Conservation (phyloP, 2,329 filamentous ascomycete species). For the Arthroderma sp. region DNA sequence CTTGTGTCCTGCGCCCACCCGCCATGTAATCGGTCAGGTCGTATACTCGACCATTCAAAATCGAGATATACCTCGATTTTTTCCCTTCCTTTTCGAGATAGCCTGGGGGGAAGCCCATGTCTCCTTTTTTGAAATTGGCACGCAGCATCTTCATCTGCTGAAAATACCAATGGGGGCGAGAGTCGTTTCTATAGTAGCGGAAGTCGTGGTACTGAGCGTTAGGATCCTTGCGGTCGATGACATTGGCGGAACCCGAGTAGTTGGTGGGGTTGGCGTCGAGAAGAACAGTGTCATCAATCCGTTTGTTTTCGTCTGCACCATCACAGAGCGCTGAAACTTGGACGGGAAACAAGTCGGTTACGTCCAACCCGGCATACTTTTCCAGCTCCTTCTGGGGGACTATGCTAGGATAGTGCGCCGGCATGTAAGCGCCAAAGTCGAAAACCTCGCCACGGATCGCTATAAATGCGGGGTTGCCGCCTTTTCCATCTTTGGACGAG, state of each 20-base stretch:
- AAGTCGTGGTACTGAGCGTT: conserved; percentile 89
- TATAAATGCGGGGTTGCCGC: conserved; percentile 51
- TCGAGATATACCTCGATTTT: conserved; percentile 57
- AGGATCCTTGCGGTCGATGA: conserved; percentile 53
- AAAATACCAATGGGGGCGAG: conserved; percentile 78
- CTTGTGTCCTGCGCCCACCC: conserved; percentile 56
- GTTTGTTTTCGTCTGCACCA: conserved; percentile 49
- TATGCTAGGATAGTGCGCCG: conserved; percentile 63
- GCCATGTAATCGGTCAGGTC: conserved; percentile 73
- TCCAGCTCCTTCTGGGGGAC: conserved; percentile 49
- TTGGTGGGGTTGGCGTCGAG: conserved; percentile 75
- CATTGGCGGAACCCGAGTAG: conserved; percentile 50
- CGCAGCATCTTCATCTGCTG: conserved; percentile 74
- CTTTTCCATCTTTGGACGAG: conserved; percentile 57
- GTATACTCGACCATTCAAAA: conserved; percentile 68
- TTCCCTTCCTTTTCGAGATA: conserved; percentile 56
- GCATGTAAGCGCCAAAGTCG: conserved; percentile 60
- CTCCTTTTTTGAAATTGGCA: conserved; percentile 70
- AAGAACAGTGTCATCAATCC: conserved; percentile 58
- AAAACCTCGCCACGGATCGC: conserved; percentile 85
- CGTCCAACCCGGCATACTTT: conserved; percentile 75
- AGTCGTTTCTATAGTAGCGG: conserved; percentile 68
- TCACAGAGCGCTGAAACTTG: conserved; percentile 87
- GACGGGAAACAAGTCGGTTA: conserved; percentile 80
- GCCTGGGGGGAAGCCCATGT: conserved; percentile 65